Percentiles rank a stretch among this genome's conserved stretches.
These are phyloP conservation scores for Clarireedia paspali DNA, from an alignment of 2,329 filamentous ascomycete genomes.

Conservation along the genomic window DNA sequence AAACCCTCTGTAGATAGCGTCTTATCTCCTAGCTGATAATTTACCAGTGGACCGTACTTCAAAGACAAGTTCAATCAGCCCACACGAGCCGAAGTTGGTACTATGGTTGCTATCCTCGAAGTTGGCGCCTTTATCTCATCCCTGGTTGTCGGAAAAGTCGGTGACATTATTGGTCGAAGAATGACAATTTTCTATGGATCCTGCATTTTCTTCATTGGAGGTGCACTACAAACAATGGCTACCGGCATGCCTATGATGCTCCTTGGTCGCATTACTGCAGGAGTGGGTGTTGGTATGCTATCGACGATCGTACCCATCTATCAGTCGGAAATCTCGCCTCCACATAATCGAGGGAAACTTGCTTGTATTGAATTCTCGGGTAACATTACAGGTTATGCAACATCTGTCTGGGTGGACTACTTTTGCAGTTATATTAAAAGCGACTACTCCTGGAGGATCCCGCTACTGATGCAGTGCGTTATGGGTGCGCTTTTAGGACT, in stretches of 20 bases:
- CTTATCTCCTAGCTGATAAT: conserved; percentile 13
- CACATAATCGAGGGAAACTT: conserved; percentile 90
- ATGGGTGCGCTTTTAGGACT: conserved; percentile 83
- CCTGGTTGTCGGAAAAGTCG: conserved; percentile 75
- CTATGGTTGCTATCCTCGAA: conserved; percentile 96
- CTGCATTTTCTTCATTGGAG: conserved; percentile 76
- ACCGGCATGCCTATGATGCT: conserved; percentile 86
- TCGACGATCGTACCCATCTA: conserved; percentile 92
- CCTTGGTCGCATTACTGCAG: conserved; percentile 73
- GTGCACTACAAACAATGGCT: conserved; percentile 75
- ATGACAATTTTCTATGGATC: conserved; percentile 92
- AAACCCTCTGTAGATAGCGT: background rate
- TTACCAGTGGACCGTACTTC: conserved; percentile 69
- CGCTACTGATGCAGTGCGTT: conserved; percentile 83
- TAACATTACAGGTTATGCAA: conserved; percentile 92
- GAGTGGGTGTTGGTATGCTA: conserved; percentile 78
- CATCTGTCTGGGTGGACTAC: conserved; percentile 98
- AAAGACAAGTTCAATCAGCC: conserved; percentile 90
- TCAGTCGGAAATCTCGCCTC: conserved; percentile 91
- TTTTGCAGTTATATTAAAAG: conserved; percentile 85
- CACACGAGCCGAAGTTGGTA: conserved; percentile 78
- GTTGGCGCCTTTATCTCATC: conserved; percentile 89
- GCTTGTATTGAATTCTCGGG: conserved; percentile 98
- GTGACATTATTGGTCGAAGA: conserved; percentile 83
- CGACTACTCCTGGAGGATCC: conserved; percentile 83